Evolutionary conservation across 1,284 basidiomycete species (phyloP).

Genomic region (Ustilago loliicola): DNA sequence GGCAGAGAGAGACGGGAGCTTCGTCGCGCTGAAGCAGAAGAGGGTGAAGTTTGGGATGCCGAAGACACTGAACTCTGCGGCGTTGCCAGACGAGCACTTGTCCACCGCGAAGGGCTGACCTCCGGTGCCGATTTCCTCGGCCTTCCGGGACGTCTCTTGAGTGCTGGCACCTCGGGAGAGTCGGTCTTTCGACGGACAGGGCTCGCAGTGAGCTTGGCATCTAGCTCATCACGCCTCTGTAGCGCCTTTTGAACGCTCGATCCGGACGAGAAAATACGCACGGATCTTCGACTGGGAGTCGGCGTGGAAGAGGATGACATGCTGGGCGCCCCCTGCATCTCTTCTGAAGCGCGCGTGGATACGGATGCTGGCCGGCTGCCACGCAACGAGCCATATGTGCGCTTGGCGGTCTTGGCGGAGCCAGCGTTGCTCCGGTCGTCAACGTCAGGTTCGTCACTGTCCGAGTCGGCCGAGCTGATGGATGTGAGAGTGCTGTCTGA

Average conservation of each 20-base stretch:
- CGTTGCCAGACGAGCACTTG: background rate
- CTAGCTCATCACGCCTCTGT: conserved; percentile 47
- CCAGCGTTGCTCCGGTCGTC: background rate
- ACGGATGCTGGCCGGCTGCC: background rate
- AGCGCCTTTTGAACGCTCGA: conserved; percentile 52
- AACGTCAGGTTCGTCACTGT: conserved; percentile 22
- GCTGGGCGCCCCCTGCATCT: background rate
- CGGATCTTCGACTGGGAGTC: conserved; percentile 42
- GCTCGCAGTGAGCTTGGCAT: conserved; percentile 36
- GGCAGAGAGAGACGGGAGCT: conserved; percentile 35
- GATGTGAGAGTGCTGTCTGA: conserved; percentile 38
- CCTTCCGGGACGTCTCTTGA: conserved; percentile 20
- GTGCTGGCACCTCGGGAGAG: conserved; percentile 13
- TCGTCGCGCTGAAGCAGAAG: conserved; percentile 22
- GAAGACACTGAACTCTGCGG: background rate
- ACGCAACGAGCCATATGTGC: background rate
- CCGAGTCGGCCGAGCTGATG: conserved; percentile 34
- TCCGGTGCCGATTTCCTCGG: conserved; percentile 25
- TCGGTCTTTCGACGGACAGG: conserved; percentile 24
- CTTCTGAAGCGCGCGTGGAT: conserved; percentile 14
- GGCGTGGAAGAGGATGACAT: conserved; percentile 18
- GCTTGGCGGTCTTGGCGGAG: background rate
- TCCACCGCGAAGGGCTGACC: background rate
- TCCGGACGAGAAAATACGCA: conserved; percentile 42
- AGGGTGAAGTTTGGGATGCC: background rate